Evolutionary conservation across 257 asterid species (phyloP).

Genomic region (Petunia axillaris): DNA sequence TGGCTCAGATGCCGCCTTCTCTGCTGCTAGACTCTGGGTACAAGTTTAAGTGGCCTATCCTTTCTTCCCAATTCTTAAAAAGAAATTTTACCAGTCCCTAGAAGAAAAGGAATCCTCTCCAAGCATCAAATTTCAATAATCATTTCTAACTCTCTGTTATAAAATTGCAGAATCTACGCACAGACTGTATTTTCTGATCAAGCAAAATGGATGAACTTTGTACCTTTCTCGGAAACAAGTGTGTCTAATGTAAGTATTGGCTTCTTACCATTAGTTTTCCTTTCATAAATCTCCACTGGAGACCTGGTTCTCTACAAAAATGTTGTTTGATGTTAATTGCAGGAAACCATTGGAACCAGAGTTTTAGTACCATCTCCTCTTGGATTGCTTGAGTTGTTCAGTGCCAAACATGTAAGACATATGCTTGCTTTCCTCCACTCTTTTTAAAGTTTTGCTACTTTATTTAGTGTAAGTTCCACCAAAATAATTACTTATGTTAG

Average conservation of each 20-base stretch:
- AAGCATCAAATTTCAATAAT: background rate
- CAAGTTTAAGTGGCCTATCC: background rate
- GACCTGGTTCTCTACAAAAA: background rate
- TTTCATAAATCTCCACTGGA: background rate
- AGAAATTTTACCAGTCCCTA: background rate
- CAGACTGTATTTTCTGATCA: slow-evolving; percentile 63
- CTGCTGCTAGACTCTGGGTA: slow-evolving; percentile 68
- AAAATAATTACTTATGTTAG: background rate
- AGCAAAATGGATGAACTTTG: slow-evolving; percentile 69
- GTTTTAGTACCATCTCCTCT: slow-evolving; percentile 62
- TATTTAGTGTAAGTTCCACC: background rate
- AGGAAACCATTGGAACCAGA: slow-evolving; percentile 70
- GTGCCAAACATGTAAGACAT: slow-evolving; percentile 53
- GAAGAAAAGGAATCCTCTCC: background rate
- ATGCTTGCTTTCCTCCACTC: background rate
- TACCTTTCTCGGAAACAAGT: slow-evolving; percentile 52
- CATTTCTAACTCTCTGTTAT: background rate
- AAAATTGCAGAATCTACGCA: slow-evolving; percentile 57
- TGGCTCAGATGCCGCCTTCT: slow-evolving; percentile 62
- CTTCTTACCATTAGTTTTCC: background rate
- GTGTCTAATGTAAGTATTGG: slow-evolving; percentile 44
- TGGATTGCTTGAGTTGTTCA: slow-evolving; percentile 72
- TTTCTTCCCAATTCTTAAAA: background rate
- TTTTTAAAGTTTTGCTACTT: background rate
- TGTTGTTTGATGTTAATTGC: slow-evolving; percentile 5